Evolutionary conservation across 2,329 filamentous ascomycete species (phyloP), one percentile per base, ranked within the genome.

Genomic region (Ilyonectria destructans): DNA sequence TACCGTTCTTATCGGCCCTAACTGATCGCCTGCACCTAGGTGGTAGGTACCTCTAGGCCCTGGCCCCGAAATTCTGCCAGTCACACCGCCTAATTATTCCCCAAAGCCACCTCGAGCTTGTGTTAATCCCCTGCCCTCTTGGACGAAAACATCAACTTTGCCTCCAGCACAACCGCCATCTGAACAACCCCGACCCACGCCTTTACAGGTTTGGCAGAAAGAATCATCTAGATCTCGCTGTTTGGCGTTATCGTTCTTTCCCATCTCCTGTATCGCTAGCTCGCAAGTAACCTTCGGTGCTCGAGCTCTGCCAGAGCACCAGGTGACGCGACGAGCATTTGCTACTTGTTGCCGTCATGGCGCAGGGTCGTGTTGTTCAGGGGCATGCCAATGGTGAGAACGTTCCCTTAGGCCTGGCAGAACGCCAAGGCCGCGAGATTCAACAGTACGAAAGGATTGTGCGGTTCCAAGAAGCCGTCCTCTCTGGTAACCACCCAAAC

Each of bases 381-480:
- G 68, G 65, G 43, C 58, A 68, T 64, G 49, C 71, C 43, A 56
- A 54, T 67, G 71, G 67, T 43, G 69, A 58, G 54, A 48, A 62
- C 63, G 60, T 62, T 29, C 71, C 82, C 74, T 67, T 75, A 52
- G 55, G 56, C 69, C 79, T 77, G 40, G 79, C 83, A 62, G 79
- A 85, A 69, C 84, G 86, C 68, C 86, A 89, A 72, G 79, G 85
- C 66, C 84, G 87, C 76, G 89, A 92, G 77, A 82, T 92, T 57
- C 81, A 85, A 59, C 90, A 95, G 82, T 96, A 94, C 84, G 89
- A 92, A 78, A 94, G 92, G 83, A 93, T 98, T 77, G 80, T 97
- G 77, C 89, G 87, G 74, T 91, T 98, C 81, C 92, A 91, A 81
- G 93, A 97, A 84, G 87, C 91, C 74, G 88, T 98, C 75, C 86